phyloP scores from a whole-genome alignment of 1,284 basidiomycete genomes.

The Fomitopsis betulina region DNA sequence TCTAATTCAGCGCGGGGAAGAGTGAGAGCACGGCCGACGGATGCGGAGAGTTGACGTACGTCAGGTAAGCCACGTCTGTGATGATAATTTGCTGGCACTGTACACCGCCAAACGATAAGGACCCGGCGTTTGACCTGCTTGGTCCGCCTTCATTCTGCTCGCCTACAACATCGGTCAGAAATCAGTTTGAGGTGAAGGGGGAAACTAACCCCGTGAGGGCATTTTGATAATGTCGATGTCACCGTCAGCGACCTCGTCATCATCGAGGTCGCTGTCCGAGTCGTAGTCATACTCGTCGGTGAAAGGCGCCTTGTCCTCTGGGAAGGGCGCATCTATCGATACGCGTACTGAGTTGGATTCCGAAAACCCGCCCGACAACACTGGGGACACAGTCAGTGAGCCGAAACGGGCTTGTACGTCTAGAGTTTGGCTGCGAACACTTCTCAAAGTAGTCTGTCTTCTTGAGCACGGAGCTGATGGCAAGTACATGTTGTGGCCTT shows the following conservation, averaged over 20 bases:
- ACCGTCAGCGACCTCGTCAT: constrained; percentile 11
- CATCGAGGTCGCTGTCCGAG: constrained; percentile 24
- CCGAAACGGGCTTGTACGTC: too few relatives aligned
- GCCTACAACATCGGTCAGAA: not conserved
- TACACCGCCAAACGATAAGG: not conserved
- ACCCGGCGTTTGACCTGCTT: not conserved
- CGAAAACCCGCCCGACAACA: constrained; percentile 19
- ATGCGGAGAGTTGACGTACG: constrained; percentile 12
- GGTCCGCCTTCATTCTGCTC: not conserved
- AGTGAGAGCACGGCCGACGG: not conserved
- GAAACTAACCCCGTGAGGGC: not conserved
- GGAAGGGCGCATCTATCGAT: constrained; percentile 8
- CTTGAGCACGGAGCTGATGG: constrained; percentile 16
- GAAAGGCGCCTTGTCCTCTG: constrained; percentile 1
- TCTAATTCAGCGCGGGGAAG: constrained; percentile 3
- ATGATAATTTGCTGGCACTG: constrained; percentile 15
- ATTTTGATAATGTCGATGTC: not conserved
- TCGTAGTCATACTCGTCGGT: constrained; percentile 23
- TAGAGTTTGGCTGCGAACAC: constrained; percentile 7
- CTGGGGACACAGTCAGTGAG: constrained; percentile 5
- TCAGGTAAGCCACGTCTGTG: constrained; percentile 16
- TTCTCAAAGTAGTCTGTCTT: constrained; percentile 18
- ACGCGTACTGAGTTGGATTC: constrained; percentile 8
- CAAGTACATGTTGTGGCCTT: constrained; percentile 16
- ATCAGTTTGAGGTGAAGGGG: too few relatives aligned